Percentiles rank a stretch among this genome's conserved stretches.
phyloP scores from a whole-genome alignment of 768 basidiomycete genomes.

The Suillus brevipes region DNA sequence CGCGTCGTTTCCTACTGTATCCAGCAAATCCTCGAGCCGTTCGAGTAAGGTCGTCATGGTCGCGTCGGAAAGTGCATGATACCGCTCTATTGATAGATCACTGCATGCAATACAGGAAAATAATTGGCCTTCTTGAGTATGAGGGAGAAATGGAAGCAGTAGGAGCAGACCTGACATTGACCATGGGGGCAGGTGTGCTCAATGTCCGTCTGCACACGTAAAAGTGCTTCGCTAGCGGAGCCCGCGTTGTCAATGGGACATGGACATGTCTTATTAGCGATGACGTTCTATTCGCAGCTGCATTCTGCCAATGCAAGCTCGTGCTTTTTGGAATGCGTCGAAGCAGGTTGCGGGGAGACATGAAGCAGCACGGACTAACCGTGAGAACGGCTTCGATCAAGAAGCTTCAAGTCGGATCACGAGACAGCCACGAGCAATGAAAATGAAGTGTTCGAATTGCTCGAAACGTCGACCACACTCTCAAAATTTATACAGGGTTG shows the following conservation, averaged over 20 bases:
- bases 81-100: constrained; percentile 59
- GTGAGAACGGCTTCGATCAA: constrained; percentile 1
- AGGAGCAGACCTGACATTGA: constrained; percentile 50
- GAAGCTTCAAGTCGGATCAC: neutral
- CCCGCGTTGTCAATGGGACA: neutral
- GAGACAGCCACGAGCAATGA: neutral
- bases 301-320: constrained; percentile 1
- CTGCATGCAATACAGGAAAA: constrained; percentile 26
- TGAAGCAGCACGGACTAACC: neutral
- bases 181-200: constrained; percentile 58
- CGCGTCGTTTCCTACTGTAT: constrained; percentile 49
- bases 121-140: neutral
- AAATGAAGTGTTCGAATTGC: neutral
- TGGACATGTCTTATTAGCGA: neutral
- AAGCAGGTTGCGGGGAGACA: constrained; percentile 7
- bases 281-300: neutral
- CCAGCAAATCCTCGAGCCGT: constrained; percentile 70
- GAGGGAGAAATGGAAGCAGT: neutral
- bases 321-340: constrained; percentile 4
- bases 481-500: neutral
- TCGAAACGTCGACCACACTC: neutral
- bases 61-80: constrained; percentile 69
- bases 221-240: constrained; percentile 4
- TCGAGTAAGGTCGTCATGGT: constrained; percentile 81
- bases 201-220: constrained; percentile 23